These are phyloP conservation scores for Selaginella tamariscina DNA, from an alignment of 75 land plant genomes.

Conservation along the genomic window DNA sequence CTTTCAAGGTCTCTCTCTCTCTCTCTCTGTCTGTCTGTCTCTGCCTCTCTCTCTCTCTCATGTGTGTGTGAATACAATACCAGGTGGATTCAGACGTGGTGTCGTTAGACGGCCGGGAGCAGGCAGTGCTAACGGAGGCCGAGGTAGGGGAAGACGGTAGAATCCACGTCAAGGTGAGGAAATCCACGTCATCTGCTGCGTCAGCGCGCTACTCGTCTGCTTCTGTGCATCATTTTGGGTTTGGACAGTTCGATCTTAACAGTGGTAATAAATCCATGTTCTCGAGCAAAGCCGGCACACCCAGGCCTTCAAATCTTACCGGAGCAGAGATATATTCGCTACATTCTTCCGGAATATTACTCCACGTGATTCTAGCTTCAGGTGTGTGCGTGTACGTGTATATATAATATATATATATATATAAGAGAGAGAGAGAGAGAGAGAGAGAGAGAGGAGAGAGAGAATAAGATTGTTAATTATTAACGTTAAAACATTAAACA, in stretches of 20 bases:
- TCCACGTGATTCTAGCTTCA: slow-evolving; percentile 12
- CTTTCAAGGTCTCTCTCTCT: too few species aligned
- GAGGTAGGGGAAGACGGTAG: slow-evolving; percentile 5
- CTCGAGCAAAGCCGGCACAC: slow-evolving; percentile 41
- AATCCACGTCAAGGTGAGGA: slow-evolving; percentile 8
- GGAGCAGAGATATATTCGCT: slow-evolving; percentile 85
- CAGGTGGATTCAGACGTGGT: slow-evolving; percentile 6
- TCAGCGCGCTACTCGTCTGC: neutral
- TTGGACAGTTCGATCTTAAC: neutral
- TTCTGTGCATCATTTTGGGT: neutral
- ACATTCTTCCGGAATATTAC: slow-evolving; percentile 16
- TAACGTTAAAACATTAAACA: too few species aligned
- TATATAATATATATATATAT: too few species aligned
- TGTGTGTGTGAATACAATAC: too few species aligned
- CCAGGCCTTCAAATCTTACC: slow-evolving; percentile 67
- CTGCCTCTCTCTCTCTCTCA: too few species aligned
- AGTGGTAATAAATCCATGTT: slow-evolving; percentile 21
- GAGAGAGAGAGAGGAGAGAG: too few species aligned
- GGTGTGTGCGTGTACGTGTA: too few species aligned
- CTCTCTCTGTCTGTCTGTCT: too few species aligned
- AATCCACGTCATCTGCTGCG: neutral
- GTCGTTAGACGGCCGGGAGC: slow-evolving; percentile 2
- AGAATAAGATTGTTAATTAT: too few species aligned
- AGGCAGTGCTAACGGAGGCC: slow-evolving; percentile 4
- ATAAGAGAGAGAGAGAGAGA: too few species aligned